Percentiles rank a stretch among this genome's conserved stretches.
Evolutionary conservation across 2,329 filamentous ascomycete genomes (phyloP).

Genomic region (Microascus cirrosus): DNA sequence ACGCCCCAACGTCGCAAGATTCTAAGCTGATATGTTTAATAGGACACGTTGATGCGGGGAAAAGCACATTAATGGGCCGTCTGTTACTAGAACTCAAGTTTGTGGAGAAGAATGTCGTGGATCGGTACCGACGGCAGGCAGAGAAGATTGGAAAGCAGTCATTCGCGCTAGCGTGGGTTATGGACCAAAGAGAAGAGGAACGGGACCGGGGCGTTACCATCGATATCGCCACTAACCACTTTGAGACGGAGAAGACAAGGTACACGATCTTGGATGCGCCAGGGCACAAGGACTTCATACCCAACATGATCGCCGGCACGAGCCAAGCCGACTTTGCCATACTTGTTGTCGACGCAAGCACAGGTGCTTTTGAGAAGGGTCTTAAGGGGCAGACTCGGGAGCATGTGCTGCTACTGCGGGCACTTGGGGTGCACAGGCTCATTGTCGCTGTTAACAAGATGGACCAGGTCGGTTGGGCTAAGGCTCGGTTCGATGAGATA

Average conservation of each 20-base stretch:
- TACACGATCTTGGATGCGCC: slow-evolving; percentile 96
- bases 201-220: slow-evolving; percentile 86
- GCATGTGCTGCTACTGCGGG: slow-evolving; percentile 79
- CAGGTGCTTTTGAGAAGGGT: slow-evolving; percentile 86
- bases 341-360: slow-evolving; percentile 83
- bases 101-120: slow-evolving; percentile 77
- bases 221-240: slow-evolving; percentile 89
- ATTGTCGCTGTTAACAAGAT: slow-evolving; percentile 95
- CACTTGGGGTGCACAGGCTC: slow-evolving; percentile 78
- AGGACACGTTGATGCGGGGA: slow-evolving; percentile 96
- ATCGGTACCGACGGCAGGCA: slow-evolving; percentile 80
- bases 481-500: slow-evolving; percentile 77
- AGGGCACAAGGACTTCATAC: slow-evolving; percentile 90
- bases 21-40: slow-evolving; percentile 5
- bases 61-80: slow-evolving; percentile 96
- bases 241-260: slow-evolving; percentile 74
- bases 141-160: slow-evolving; percentile 89
- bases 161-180: slow-evolving; percentile 92
- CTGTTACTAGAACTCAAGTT: slow-evolving; percentile 79
- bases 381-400: slow-evolving; percentile 90
- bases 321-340: slow-evolving; percentile 95
- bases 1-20: neutral
- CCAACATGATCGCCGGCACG: slow-evolving; percentile 97
- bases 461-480: slow-evolving; percentile 74
- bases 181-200: slow-evolving; percentile 87